These are phyloP conservation scores for Ceratocystis huliohia DNA, from an alignment of 2,329 filamentous ascomycete genomes.

Conservation along the genomic window DNA sequence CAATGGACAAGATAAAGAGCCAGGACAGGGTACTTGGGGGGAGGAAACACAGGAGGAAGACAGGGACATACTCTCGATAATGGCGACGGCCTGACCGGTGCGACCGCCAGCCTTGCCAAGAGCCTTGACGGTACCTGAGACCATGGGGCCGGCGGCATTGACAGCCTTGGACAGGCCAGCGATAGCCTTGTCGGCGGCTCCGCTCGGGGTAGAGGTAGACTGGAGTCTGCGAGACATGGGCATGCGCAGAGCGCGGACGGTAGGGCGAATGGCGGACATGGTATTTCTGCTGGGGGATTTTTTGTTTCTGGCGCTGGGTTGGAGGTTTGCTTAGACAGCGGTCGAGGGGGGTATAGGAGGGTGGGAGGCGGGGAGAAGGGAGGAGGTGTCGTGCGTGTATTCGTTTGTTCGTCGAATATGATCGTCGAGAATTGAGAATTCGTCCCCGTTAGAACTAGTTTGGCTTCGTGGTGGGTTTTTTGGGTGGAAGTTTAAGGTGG, in stretches of 20 bases:
- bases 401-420: neutral
- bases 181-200: conserved; percentile 42
- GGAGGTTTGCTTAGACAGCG: neutral
- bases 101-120: conserved; percentile 70
- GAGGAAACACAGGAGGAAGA: neutral
- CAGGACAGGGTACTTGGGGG: neutral
- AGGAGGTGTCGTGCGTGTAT: neutral
- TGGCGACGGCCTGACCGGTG: conserved; percentile 63
- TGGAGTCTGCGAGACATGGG: conserved; percentile 46
- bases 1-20: neutral
- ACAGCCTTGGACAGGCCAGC: conserved; percentile 73
- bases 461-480: conserved; percentile 8
- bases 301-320: conserved; percentile 4
- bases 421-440: conserved; percentile 1
- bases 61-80: conserved; percentile 66
- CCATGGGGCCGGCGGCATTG: conserved; percentile 64
- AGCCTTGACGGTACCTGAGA: conserved; percentile 60
- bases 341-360: neutral
- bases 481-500: conserved; percentile 1
- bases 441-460: neutral
- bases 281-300: conserved; percentile 15
- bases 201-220: conserved; percentile 39
- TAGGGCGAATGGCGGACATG: conserved; percentile 27
- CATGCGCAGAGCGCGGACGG: conserved; percentile 35
- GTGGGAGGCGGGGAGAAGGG: neutral